Evolutionary conservation across 2,329 filamentous ascomycete genomes (phyloP).

Genomic region (Verticillium dahliae): DNA sequence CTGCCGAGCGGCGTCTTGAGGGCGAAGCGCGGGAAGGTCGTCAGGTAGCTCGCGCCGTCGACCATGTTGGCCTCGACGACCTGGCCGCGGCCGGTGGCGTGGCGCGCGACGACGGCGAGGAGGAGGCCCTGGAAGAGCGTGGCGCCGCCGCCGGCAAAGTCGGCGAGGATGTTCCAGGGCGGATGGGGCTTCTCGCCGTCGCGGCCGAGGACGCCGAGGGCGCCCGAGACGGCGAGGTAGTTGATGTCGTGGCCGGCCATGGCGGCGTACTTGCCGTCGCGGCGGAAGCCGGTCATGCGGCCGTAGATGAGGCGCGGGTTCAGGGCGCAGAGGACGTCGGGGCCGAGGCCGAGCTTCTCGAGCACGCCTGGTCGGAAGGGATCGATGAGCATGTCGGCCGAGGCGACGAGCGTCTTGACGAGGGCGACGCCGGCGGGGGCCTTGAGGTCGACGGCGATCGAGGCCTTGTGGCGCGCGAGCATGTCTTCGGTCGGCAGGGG

Average conservation of each 20-base stretch:
- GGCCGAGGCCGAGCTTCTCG: slow-evolving; percentile 74
- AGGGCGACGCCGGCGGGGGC: slow-evolving; percentile 55
- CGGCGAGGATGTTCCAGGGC: slow-evolving; percentile 77
- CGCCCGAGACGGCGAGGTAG: slow-evolving; percentile 84
- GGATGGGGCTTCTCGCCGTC: slow-evolving; percentile 64
- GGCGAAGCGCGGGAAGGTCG: slow-evolving; percentile 67
- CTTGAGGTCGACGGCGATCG: slow-evolving; percentile 76
- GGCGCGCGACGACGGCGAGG: slow-evolving; percentile 66
- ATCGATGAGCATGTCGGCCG: slow-evolving; percentile 79
- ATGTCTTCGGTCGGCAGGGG: slow-evolving; percentile 56
- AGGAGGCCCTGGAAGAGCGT: slow-evolving; percentile 77
- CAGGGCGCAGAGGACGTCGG: slow-evolving; percentile 54
- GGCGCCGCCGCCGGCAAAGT: slow-evolving; percentile 86
- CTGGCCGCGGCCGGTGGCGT: slow-evolving; percentile 64
- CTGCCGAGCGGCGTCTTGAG: slow-evolving; percentile 58
- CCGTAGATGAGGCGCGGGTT: slow-evolving; percentile 77
- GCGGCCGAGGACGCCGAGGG: slow-evolving; percentile 69
- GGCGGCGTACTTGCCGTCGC: slow-evolving; percentile 74
- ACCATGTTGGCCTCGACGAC: slow-evolving; percentile 97
- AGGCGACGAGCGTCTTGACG: slow-evolving; percentile 55
- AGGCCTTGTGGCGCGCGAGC: slow-evolving; percentile 74
- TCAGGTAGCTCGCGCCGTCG: slow-evolving; percentile 75
- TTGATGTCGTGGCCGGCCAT: slow-evolving; percentile 98
- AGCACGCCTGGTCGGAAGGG: slow-evolving; percentile 89
- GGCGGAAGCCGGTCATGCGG: slow-evolving; percentile 83